These are phyloP conservation scores for Apostasia shenzhenica DNA, from an alignment of 106 monocot genomes.

Conservation along the genomic window DNA sequence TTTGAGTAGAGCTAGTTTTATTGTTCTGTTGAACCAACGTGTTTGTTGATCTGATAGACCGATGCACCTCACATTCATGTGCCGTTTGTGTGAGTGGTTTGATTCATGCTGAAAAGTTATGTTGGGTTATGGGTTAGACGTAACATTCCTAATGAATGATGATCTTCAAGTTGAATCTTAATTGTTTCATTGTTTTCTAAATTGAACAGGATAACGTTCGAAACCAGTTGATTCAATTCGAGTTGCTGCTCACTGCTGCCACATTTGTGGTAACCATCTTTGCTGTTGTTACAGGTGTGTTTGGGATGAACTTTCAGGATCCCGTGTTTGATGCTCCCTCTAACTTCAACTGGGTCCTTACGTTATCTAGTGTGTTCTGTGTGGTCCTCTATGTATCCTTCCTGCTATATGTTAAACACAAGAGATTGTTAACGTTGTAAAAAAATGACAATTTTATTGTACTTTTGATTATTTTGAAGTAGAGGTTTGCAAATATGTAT, in stretches of 20 bases:
- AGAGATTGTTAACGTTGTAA: constrained; percentile 21
- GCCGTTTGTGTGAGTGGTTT: too few relatives aligned
- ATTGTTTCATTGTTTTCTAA: not conserved
- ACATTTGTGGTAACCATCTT: constrained; percentile 44
- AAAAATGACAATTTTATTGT: too few relatives aligned
- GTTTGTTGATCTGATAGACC: too few relatives aligned
- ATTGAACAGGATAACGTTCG: constrained; percentile 24
- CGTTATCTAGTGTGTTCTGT: constrained; percentile 13
- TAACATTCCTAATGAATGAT: too few relatives aligned
- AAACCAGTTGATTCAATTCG: constrained; percentile 44
- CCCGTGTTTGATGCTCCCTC: constrained; percentile 26
- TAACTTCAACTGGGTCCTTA: constrained; percentile 23
- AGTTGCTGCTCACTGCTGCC: constrained; percentile 32
- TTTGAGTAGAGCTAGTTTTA: too few relatives aligned
- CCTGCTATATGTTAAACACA: constrained; percentile 30
- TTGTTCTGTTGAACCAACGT: too few relatives aligned
- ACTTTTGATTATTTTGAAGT: too few relatives aligned
- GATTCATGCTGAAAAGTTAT: too few relatives aligned
- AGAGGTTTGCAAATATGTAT: too few relatives aligned
- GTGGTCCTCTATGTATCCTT: constrained; percentile 14
- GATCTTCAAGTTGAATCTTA: not conserved
- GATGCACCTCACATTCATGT: too few relatives aligned
- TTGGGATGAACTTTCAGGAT: constrained; percentile 38
- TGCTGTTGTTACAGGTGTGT: constrained; percentile 39
- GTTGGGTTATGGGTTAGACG: too few relatives aligned